phyloP scores from a whole-genome alignment of 192 early-diverging fungal species.

The Jimgerdemannia flammicorona region DNA sequence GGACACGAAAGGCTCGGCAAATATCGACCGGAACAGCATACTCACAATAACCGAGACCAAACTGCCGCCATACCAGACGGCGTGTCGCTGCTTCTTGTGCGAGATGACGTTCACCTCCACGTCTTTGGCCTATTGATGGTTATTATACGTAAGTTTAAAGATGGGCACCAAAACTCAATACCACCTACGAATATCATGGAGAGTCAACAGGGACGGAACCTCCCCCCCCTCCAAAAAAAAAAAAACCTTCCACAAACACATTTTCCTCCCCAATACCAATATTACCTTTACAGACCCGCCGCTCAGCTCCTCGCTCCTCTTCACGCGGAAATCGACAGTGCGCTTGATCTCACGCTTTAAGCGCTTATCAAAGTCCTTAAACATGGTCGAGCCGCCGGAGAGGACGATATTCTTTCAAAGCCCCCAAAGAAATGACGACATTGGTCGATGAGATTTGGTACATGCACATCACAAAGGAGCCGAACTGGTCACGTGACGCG shows the following conservation, averaged over 20 bases:
- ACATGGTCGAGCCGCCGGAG: slow-evolving; percentile 99
- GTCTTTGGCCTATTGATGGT: slow-evolving; percentile 63
- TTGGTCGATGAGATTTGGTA: neutral
- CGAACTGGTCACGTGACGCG: no score
- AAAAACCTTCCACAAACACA: no score
- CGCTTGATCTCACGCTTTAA: slow-evolving; percentile 94
- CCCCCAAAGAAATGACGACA: neutral
- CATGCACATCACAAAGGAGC: no score
- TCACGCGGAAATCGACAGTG: slow-evolving; percentile 71
- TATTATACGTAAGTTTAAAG: no score
- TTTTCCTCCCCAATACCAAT: no score
- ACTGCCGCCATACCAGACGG: slow-evolving; percentile 99
- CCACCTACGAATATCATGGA: no score
- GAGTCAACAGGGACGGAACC: no score
- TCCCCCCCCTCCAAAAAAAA: no score
- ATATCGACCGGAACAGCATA: no score
- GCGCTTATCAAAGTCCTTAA: slow-evolving; percentile 93
- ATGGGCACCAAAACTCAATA: no score
- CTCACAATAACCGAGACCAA: slow-evolving; percentile 86
- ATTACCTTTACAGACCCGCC: slow-evolving; percentile 51
- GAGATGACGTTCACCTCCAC: slow-evolving; percentile 97
- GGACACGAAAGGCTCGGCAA: neutral
- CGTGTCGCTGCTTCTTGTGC: slow-evolving; percentile 98
- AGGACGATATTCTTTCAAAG: slow-evolving; percentile 93
- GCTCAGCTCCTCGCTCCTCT: slow-evolving; percentile 70